These are phyloP conservation scores for Somion occarium DNA, from an alignment of 1,284 basidiomycete species.

Conservation along the genomic window DNA sequence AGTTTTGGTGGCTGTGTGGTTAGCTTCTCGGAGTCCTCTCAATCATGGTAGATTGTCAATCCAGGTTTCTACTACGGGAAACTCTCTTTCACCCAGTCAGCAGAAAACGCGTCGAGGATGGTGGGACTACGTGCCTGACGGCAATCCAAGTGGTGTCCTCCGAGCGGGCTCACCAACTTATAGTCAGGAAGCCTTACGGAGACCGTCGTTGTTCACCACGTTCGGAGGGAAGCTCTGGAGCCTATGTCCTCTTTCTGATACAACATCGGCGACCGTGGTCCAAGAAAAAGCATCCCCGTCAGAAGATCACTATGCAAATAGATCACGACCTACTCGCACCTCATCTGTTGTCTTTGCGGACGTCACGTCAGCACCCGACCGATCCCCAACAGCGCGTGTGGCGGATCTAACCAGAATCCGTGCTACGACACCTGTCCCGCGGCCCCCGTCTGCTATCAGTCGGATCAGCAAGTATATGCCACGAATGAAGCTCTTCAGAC, in stretches of 20 bases:
- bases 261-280: not conserved
- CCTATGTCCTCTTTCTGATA: not conserved
- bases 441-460: constrained; percentile 35
- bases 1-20: constrained; percentile 59
- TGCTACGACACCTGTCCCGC: not conserved
- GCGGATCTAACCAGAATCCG: not conserved
- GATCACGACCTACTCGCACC: not conserved
- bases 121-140: constrained; percentile 48
- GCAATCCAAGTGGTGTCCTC: constrained; percentile 4
- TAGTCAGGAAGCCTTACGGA: not conserved
- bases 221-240: not conserved
- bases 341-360: constrained; percentile 2
- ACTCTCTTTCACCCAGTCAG: constrained; percentile 23
- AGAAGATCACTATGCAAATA: not conserved
- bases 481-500: constrained; percentile 47
- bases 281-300: not conserved
- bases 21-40: constrained; percentile 43
- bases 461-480: constrained; percentile 46
- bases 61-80: constrained; percentile 33
- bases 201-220: not conserved
- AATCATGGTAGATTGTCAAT: constrained; percentile 56
- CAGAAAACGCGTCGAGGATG: constrained; percentile 37
- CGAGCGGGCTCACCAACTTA: constrained; percentile 1
- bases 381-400: not conserved
- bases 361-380: not conserved